Base-by-base conservation (phyloP, 805 yeast genomes). In the Metschnikowia baotianmanensis region DNA sequence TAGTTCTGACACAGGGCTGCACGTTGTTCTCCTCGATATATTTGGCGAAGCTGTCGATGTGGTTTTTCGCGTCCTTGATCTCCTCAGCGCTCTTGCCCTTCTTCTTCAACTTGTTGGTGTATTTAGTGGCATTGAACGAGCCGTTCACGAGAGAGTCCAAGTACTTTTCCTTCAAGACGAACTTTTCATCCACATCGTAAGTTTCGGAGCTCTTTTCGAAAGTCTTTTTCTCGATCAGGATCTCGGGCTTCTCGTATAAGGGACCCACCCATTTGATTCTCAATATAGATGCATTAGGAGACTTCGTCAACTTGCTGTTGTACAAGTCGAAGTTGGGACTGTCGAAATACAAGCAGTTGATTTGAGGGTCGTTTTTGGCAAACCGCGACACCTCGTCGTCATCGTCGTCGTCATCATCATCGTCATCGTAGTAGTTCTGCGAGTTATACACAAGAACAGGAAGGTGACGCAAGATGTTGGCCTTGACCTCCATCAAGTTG, bases 191-290 rank as follows among this genome's bases (percentile, higher is more conserved):
- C 30, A 69, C 56, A 43, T 78, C 76, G 53, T 77, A 75, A 38
- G 75, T 76, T 32, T 80, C 75, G 26, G 67, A 56, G 33, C 62
- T 58, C 43, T 74, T 74, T 54, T 83, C 83, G 47, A 82, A 82
- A 40, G 73, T 74, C 63, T 85, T 87, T 70, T 86, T 83, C 64
- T 91, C 99, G 49, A 91, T 61, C 40, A 78, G 75, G 40, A 93
- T 77, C 42, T 86, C 95, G 6, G 93, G 86, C 52, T 83, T 82
- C 43, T 84, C 84, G 42, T 65, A 62, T 43, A 93, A 74, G 53
- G 80, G 82, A 19, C 98, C 98, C 42, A 87, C 77, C 98, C 98
- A 91, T 61, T 91, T 78, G 51, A 91, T 71, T 56, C 98, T 76
- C 45, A 91, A 67, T 8, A 96, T 83, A 1, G 95, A 84, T 1